Evolutionary conservation across 169 alveolate species (phyloP).

Genomic region (Plasmodium sp.): DNA sequence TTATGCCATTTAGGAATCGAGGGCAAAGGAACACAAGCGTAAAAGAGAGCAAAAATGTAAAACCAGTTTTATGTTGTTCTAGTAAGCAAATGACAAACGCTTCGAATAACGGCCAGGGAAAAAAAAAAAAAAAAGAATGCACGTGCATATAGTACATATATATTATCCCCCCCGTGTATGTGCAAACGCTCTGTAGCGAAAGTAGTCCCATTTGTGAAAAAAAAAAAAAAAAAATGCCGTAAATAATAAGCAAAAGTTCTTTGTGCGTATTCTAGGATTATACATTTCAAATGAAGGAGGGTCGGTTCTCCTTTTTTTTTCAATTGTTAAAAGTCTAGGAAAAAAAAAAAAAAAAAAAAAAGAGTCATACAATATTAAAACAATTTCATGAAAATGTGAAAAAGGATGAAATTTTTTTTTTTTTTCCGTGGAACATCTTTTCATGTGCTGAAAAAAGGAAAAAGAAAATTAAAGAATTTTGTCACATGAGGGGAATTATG

Average conservation of each 20-base stretch:
- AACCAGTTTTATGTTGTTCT: not conserved
- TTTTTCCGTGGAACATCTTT: not conserved
- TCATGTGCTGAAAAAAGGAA: not conserved
- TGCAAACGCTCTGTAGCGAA: not conserved
- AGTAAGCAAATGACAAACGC: not conserved
- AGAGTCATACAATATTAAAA: not conserved
- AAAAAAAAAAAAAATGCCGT: not conserved
- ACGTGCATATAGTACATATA: not conserved
- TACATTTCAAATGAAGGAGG: not conserved
- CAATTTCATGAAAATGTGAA: not conserved
- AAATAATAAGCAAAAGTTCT: not conserved
- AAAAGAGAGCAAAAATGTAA: not conserved
- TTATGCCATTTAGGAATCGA: not conserved
- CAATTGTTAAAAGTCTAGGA: slow-evolving; percentile 1
- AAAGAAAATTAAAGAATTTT: not conserved
- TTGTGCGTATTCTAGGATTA: not conserved
- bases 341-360: not conserved
- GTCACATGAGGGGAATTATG: not conserved
- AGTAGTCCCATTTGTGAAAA: not conserved
- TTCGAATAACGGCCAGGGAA: not conserved
- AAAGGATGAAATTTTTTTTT: not conserved
- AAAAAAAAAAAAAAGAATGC: not conserved
- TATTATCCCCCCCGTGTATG: not conserved
- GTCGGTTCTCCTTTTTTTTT: not conserved
- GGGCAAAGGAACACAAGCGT: not conserved